phyloP scores from a whole-genome alignment of 2,329 filamentous ascomycete genomes.

The Aspergillus quadricinctus region DNA sequence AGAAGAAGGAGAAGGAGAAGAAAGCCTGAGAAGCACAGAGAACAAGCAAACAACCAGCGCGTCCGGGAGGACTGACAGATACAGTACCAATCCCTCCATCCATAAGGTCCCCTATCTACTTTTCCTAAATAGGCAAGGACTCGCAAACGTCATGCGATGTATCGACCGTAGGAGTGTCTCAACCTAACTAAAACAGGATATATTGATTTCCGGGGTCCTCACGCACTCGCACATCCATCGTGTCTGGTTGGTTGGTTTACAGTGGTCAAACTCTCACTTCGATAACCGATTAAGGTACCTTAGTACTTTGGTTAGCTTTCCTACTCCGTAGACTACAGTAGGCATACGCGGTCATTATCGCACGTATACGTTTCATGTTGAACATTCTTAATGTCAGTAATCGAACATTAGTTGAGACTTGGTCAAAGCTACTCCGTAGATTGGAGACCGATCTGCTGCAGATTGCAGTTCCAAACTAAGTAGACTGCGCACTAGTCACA shows the following conservation, averaged over 20 bases:
- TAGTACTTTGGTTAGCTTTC: background rate
- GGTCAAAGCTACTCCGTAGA: too few species aligned
- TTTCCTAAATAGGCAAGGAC: background rate
- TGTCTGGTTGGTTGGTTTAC: background rate
- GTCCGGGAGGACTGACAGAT: background rate
- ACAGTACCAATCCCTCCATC: background rate
- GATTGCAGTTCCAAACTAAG: too few species aligned
- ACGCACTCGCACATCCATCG: background rate
- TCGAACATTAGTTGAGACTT: too few species aligned
- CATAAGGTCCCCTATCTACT: background rate
- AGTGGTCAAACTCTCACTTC: background rate
- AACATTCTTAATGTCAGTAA: too few species aligned
- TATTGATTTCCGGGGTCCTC: background rate
- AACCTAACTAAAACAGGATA: background rate
- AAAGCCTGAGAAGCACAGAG: background rate
- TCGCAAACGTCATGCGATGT: background rate
- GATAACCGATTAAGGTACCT: background rate
- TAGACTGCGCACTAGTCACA: too few species aligned
- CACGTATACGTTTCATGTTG: too few species aligned
- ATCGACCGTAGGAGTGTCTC: background rate
- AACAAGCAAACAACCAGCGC: background rate
- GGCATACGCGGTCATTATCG: too few species aligned
- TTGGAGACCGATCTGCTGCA: too few species aligned
- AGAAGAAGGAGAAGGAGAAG: background rate
- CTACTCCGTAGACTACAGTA: too few species aligned